phyloP scores from a whole-genome alignment of 768 basidiomycete species.

The Rhodotorula babjevae region DNA sequence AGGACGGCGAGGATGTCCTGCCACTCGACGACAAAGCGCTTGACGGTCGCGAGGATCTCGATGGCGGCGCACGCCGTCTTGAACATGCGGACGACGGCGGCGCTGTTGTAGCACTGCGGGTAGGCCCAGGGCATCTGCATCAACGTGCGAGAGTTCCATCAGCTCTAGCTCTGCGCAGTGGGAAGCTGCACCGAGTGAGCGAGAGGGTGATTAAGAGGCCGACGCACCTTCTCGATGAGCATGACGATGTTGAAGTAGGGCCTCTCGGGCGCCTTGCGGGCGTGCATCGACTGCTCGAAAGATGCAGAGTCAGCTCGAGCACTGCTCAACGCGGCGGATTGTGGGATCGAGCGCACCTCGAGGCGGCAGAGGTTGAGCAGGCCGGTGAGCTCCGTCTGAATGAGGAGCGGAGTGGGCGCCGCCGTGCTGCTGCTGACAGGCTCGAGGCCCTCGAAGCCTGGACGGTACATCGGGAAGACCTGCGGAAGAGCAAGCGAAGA shows the following conservation, averaged over 20 bases:
- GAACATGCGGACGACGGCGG: slow-evolving; percentile 24
- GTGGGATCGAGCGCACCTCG: slow-evolving; percentile 14
- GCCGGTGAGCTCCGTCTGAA: slow-evolving; percentile 30
- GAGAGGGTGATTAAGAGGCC: no score
- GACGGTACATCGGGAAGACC: slow-evolving; percentile 32
- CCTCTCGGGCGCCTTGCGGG: slow-evolving; percentile 27
- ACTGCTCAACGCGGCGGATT: no score
- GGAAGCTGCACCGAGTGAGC: no score
- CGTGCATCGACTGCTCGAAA: slow-evolving; percentile 12
- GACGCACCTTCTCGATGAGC: slow-evolving; percentile 32
- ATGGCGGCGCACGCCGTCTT: slow-evolving; percentile 17
- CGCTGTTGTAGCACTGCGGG: slow-evolving; percentile 9
- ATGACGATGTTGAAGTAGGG: slow-evolving; percentile 35
- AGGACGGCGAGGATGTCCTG: slow-evolving; percentile 19
- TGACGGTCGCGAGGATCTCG: slow-evolving; percentile 28
- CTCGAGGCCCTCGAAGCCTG: slow-evolving; percentile 19
- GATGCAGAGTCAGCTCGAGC: no score
- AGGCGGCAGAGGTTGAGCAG: slow-evolving; percentile 30
- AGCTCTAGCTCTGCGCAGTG: no score
- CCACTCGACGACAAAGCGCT: slow-evolving; percentile 2
- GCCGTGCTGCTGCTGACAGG: neutral
- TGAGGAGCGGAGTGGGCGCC: slow-evolving; percentile 10
- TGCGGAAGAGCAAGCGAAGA: neutral
- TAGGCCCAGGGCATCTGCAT: slow-evolving; percentile 23
- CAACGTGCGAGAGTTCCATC: no score